Evolutionary conservation across 129 eudicot genomes (phyloP).

Genomic region (Tagetes patula): DNA sequence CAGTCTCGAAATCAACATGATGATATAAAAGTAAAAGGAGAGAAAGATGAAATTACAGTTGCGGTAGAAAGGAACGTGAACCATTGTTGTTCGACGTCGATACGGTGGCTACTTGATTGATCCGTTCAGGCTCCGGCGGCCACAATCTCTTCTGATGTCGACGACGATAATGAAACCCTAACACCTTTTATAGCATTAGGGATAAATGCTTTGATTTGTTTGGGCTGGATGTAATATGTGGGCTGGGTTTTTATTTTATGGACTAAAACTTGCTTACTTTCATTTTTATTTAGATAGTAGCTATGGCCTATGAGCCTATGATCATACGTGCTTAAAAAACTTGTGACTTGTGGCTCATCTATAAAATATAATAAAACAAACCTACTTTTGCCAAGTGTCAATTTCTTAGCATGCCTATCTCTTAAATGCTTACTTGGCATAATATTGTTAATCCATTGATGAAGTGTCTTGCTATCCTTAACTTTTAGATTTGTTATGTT

Average conservation of each 20-base stretch:
- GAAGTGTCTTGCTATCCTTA: too few species aligned
- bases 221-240: neutral
- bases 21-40: neutral
- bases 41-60: conserved; percentile 8
- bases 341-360: too few species aligned
- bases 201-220: neutral
- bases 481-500: too few species aligned
- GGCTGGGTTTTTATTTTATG: neutral
- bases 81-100: conserved; percentile 29
- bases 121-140: conserved; percentile 1
- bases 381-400: too few species aligned
- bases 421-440: too few species aligned
- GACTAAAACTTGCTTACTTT: too few species aligned
- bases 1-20: neutral
- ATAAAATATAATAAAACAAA: too few species aligned
- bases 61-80: conserved; percentile 27
- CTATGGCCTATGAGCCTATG: too few species aligned
- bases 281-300: too few species aligned
- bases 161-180: conserved; percentile 1
- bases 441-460: too few species aligned
- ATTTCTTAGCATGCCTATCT: too few species aligned
- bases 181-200: neutral
- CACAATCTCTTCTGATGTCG: neutral
- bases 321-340: too few species aligned
- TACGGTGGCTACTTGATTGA: conserved; percentile 10